Evolutionary conservation across 2,329 filamentous ascomycete genomes (phyloP), one percentile per base, ranked within the genome.

Genomic region (Lecanicillium sp.): DNA sequence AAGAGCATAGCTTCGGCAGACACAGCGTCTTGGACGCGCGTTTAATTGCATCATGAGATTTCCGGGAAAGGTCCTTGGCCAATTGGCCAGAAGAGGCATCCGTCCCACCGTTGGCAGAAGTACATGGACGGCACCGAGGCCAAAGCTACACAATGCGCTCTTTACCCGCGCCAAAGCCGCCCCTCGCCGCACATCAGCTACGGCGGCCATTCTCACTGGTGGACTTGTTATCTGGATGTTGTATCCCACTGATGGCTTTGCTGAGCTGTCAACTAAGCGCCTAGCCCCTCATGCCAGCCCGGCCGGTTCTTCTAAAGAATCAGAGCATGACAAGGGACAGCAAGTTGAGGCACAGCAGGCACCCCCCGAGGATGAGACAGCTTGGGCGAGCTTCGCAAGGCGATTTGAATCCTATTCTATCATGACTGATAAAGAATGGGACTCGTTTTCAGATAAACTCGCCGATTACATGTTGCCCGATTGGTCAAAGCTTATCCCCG

Each of bases 401-500:
- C 59, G 60, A 15, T 69, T 77, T 42, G 67, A 71, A 47, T 60
- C 66, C 15, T 70, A 87, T 37, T 72, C 77, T 12, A 56, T 68
- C 12, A 55, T 71, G 3, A 66, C 71, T 15, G 70, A 76, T 47
- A 60, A 73, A 4, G 70, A 81, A 52, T 79, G 76, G 71, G 57
- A 62, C 4, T 57, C 55, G 2, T 50, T 79, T 9, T 68, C 77
- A 2, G 74, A 78, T 46, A 71, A 65, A 46, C 57, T 94, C 18
- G 79, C 82, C 28, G 80, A 77, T 53, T 72, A 77, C 46, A 79
- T 97, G 25, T 62, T 94, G 3, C 90, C 90, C 0, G 79, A 84
- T 30, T 97, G 90, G 90, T 79, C 84, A 25, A 82, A 79, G 46
- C 57, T 77, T 30, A 66, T 96, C 14, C 89, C 89, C 1, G 80